Percentiles rank a stretch among this genome's conserved stretches.
Conservation (phyloP, 2,329 filamentous ascomycete genomes). For the Aspergillus sp. region DNA sequence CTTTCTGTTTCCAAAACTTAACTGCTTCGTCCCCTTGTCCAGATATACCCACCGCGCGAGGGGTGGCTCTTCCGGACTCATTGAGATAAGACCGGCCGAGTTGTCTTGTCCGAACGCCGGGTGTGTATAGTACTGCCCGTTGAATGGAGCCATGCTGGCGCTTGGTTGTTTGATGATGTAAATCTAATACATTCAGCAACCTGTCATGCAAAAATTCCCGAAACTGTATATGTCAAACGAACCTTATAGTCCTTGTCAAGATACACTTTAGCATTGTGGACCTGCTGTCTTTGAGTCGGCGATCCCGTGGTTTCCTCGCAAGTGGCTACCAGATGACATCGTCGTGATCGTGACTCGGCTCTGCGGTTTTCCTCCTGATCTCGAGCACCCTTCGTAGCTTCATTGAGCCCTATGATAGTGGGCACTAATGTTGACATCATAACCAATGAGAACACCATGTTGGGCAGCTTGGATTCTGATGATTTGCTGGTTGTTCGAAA, state of each 20-base stretch:
- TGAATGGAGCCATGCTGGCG: neutral
- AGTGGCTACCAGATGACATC: neutral
- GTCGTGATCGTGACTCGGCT: neutral
- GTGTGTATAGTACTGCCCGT: conserved; percentile 1
- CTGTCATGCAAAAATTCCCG: neutral
- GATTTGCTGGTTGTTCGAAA: no score
- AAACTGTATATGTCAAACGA: neutral
- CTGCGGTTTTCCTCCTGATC: neutral
- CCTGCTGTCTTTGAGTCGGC: neutral
- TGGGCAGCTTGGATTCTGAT: neutral
- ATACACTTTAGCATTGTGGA: neutral
- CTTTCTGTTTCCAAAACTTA: neutral
- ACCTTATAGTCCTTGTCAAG: neutral
- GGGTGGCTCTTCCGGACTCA: neutral
- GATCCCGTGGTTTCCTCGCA: neutral
- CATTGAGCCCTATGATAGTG: neutral
- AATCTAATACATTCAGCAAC: neutral
- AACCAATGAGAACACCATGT: neutral
- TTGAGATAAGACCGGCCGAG: neutral
- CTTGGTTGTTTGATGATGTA: conserved; percentile 1
- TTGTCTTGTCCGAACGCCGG: neutral
- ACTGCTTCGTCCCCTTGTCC: neutral
- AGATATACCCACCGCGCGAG: conserved; percentile 8
- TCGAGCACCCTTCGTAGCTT: neutral
- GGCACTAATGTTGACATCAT: neutral